These are phyloP conservation scores for Aegilops longissima DNA, from an alignment of 176 grass and related monocot species.

Conservation along the genomic window DNA sequence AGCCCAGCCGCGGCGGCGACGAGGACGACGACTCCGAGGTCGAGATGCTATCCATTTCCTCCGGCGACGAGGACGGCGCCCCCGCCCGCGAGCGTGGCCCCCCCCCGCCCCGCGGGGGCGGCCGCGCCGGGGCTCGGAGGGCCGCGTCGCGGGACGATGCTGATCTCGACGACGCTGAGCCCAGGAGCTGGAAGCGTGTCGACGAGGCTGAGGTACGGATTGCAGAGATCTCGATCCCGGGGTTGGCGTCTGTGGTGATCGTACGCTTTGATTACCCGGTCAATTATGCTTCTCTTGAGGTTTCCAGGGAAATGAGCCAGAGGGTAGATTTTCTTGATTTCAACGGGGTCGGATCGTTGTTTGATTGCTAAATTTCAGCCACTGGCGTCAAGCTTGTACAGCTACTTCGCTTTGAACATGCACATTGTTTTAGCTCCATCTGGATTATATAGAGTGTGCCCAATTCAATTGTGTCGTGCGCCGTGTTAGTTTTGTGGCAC, in stretches of 20 bases:
- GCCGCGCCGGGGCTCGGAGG: constrained; percentile 47
- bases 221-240: constrained; percentile 42
- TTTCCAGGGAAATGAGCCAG: background rate
- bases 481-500: background rate
- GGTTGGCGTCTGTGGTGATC: background rate
- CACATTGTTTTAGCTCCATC: constrained; percentile 2
- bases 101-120: constrained; percentile 45
- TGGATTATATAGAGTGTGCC: background rate
- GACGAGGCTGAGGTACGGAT: constrained; percentile 92
- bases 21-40: constrained; percentile 97
- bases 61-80: constrained; percentile 80
- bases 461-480: background rate
- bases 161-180: constrained; percentile 84
- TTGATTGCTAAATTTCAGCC: constrained; percentile 12
- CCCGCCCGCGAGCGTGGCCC: constrained; percentile 48
- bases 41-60: constrained; percentile 93
- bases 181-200: constrained; percentile 96
- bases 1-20: constrained; percentile 65
- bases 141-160: constrained; percentile 65
- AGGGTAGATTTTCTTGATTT: background rate
- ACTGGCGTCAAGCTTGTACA: background rate
- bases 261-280: background rate
- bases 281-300: background rate
- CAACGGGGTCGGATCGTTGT: background rate
- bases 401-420: background rate